A percentile compares a stretch with the other conserved stretches of the same genome.
Evolutionary conservation across 2,329 filamentous ascomycete genomes (phyloP).

Genomic region (Monilinia laxa): DNA sequence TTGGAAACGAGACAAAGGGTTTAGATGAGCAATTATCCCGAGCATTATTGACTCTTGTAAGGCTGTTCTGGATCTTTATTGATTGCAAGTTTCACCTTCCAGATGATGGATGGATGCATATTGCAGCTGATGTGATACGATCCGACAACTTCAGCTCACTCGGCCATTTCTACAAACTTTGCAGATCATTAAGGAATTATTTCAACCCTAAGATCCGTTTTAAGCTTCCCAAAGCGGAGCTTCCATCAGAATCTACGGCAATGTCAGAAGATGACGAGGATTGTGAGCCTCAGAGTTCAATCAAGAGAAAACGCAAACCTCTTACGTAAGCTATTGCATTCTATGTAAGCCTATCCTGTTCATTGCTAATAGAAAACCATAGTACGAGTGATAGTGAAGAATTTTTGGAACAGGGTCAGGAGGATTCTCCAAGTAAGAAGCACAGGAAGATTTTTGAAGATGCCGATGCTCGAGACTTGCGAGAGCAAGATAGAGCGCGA

Average conservation of each 20-base stretch:
- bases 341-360: neutral
- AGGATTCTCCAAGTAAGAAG: slow-evolving; percentile 29
- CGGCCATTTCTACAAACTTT: slow-evolving; percentile 6
- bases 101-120: neutral
- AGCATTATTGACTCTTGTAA: slow-evolving; percentile 29
- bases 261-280: slow-evolving; percentile 34
- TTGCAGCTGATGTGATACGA: neutral
- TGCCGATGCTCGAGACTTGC: slow-evolving; percentile 47
- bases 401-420: slow-evolving; percentile 1
- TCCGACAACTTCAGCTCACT: slow-evolving; percentile 6
- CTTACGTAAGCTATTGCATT: slow-evolving; percentile 25
- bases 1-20: slow-evolving; percentile 20
- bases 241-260: neutral
- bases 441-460: slow-evolving; percentile 49
- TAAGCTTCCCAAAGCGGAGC: neutral
- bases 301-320: slow-evolving; percentile 42
- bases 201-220: slow-evolving; percentile 17
- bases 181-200: slow-evolving; percentile 10
- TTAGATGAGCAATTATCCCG: slow-evolving; percentile 25
- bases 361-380: neutral
- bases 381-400: slow-evolving; percentile 11
- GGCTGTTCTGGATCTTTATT: slow-evolving; percentile 39
- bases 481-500: slow-evolving; percentile 56
- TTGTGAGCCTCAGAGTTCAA: slow-evolving; percentile 41
- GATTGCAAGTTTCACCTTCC: slow-evolving; percentile 32